Base-by-base conservation (phyloP, 441 rosid genomes). In the Rhodomyrtus psidioides region DNA sequence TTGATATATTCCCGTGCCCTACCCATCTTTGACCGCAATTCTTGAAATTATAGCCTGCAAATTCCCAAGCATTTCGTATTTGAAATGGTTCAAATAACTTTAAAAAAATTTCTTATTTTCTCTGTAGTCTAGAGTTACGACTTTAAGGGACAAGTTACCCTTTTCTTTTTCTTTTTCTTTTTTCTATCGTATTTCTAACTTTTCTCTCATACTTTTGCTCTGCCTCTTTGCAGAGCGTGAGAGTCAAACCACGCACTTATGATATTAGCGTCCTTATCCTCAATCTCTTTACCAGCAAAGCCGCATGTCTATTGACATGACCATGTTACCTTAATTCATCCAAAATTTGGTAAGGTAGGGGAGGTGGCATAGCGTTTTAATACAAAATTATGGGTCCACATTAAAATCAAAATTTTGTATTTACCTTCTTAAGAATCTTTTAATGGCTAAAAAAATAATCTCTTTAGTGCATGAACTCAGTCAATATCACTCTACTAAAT, bases 161-260 rank as follows among this genome's bases (percentile, higher is more conserved):
- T n/a, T 6, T 62, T 7, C 7, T 44, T 7, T 44, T 44, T 9
- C 9, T 46, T 9, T 46, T n/a, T n/a, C n/a, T 46, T 9, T 9
- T 46, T 46, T 46, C 3, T 46, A 9, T 46, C 12, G 0, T 46
- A 46, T 46, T 12, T 46, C 12, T 1, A 46, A 46, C 51, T 46
- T 12, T 46, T 46, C n/a, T n/a, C n/a, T n/a, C n/a, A n/a, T n/a
- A n/a, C n/a, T n/a, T n/a, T n/a, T n/a, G n/a, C n/a, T n/a, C n/a
- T n/a, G n/a, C n/a, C n/a, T n/a, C n/a, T n/a, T n/a, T n/a, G n/a
- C 51, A 46, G 0, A 46, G 3, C 12, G 2, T 3, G 51, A 3
- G 3, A 9, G 12, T 46, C 12, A 9, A 46, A 46, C 12, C 51
- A 46, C 6, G 51, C 3, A 9, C 2, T 2, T 46, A 46, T 46